These are phyloP conservation scores for Hirschfeldia incana DNA, from an alignment of 345 rosid genomes.

Conservation along the genomic window DNA sequence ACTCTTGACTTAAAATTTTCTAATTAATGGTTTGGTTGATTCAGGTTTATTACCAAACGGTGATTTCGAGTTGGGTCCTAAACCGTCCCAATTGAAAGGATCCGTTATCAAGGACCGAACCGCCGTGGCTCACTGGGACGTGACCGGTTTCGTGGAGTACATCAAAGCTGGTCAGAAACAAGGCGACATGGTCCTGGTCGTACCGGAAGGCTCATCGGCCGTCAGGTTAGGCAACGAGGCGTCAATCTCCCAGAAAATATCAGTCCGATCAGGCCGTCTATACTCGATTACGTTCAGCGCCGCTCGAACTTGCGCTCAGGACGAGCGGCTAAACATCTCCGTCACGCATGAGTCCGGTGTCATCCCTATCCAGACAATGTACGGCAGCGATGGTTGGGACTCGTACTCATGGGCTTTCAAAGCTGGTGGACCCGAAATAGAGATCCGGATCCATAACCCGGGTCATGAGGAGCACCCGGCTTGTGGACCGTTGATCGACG, in stretches of 20 bases:
- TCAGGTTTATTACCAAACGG: conserved; percentile 88
- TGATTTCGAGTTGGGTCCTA: conserved; percentile 74
- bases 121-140: conserved; percentile 74
- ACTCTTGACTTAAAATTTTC: background rate
- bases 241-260: conserved; percentile 60
- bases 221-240: conserved; percentile 84
- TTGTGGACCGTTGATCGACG: conserved; percentile 81
- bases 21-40: background rate
- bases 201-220: conserved; percentile 70
- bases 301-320: conserved; percentile 84
- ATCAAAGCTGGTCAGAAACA: conserved; percentile 85
- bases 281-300: conserved; percentile 76
- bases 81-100: conserved; percentile 59
- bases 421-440: conserved; percentile 48
- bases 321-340: conserved; percentile 69
- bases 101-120: conserved; percentile 46
- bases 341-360: conserved; percentile 74
- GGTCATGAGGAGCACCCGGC: conserved; percentile 71
- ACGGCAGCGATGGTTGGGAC: conserved; percentile 89
- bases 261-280: conserved; percentile 43
- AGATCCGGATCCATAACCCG: conserved; percentile 70
- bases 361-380: conserved; percentile 79
- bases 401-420: conserved; percentile 72
- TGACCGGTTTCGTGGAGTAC: conserved; percentile 82
- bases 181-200: conserved; percentile 81